A percentile compares a stretch with the other conserved stretches of the same genome.
Conservation (phyloP, 305 asterid genomes). For the Salvia sclarea region DNA sequence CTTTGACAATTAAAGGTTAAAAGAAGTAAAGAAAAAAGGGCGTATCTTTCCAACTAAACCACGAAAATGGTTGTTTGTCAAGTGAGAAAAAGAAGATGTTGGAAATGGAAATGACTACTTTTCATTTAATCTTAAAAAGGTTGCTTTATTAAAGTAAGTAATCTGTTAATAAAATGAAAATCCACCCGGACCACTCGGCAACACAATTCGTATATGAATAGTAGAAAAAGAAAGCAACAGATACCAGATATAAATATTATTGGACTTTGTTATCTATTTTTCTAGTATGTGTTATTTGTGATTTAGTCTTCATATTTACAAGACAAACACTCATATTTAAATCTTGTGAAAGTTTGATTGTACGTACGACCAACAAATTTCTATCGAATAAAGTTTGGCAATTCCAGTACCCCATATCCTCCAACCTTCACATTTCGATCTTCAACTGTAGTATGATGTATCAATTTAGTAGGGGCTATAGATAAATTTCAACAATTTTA, state of each 20-base stretch:
- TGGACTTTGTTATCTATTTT: not conserved
- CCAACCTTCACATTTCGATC: no score
- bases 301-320: not conserved
- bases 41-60: slow-evolving; percentile 51
- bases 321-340: not conserved
- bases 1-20: slow-evolving; percentile 31
- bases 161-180: slow-evolving; percentile 36
- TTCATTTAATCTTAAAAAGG: slow-evolving; percentile 35
- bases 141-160: slow-evolving; percentile 49
- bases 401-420: no score
- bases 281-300: not conserved
- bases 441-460: no score
- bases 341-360: no score
- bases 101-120: slow-evolving; percentile 43
- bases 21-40: slow-evolving; percentile 42
- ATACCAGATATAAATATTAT: not conserved
- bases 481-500: no score
- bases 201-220: not conserved
- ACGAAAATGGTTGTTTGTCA: slow-evolving; percentile 45
- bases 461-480: no score
- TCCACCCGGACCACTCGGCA: slow-evolving; percentile 27
- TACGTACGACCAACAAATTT: no score
- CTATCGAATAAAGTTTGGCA: no score
- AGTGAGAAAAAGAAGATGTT: slow-evolving; percentile 14
- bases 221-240: not conserved